These are phyloP conservation scores for Eucalyptus pumila DNA, from an alignment of 345 rosid species.

Conservation along the genomic window DNA sequence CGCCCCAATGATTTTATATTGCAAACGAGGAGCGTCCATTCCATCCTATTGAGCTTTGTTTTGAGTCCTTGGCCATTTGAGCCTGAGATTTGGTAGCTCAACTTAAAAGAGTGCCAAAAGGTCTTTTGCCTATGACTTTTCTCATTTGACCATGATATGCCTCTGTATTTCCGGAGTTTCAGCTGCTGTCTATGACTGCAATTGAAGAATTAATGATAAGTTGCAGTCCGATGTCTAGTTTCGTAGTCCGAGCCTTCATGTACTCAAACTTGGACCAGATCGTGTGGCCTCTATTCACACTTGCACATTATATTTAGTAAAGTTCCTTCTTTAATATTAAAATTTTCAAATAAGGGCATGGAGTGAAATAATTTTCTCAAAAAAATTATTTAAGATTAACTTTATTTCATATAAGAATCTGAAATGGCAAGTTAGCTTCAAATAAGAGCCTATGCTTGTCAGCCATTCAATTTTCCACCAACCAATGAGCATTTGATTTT, in stretches of 20 bases:
- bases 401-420: too few species aligned
- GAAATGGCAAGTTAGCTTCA: neutral
- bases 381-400: too few species aligned
- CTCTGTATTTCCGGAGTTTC: neutral
- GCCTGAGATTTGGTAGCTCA: neutral
- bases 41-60: neutral
- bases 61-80: neutral
- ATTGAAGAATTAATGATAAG: neutral
- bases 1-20: neutral
- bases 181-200: neutral
- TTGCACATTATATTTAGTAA: neutral
- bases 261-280: neutral
- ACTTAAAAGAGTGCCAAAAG: neutral
- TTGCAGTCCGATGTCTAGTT: neutral
- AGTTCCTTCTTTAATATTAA: neutral
- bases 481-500: too few species aligned
- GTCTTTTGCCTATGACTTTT: neutral
- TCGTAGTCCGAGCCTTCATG: neutral
- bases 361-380: too few species aligned
- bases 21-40: neutral
- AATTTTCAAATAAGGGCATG: too few species aligned
- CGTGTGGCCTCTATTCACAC: neutral
- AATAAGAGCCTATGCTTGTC: too few species aligned
- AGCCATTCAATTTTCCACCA: too few species aligned
- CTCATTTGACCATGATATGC: neutral